Evolutionary conservation across 345 rosid species (phyloP), one percentile per base, ranked within the genome.

Genomic region (Melastoma malabathricum): DNA sequence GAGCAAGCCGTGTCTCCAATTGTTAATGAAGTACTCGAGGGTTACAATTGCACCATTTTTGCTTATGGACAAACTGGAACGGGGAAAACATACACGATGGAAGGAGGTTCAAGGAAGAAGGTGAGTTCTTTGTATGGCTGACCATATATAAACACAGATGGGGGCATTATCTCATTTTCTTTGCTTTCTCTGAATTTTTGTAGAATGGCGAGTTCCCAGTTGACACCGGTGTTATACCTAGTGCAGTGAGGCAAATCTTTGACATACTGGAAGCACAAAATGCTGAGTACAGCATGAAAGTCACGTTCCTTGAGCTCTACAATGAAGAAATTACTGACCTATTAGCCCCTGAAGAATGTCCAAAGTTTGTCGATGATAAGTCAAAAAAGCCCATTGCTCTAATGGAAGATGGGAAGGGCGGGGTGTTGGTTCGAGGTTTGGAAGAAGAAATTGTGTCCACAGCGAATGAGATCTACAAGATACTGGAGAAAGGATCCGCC

Each of bases 401-500:
- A 46, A 87, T 87, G 98, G 98, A 92, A 72, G 98, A 87, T 55
- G 97, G 98, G 51, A 92, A 83, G 69, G 98, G 98, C n/a, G 95
- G 94, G 58, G 98, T 92, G 55, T 80, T 92, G 54, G 94, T 87
- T 15, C 69, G 98, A 59, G 98, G 98, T 44, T 72, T 92, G 73
- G 98, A 92, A 74, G 98, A 92, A 76, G 98, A 92, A 82, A 73
- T 92, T 16, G 98, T 92, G 51, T 68, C 80, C 51, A 75, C 97
- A 55, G 98, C 98, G 6, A 81, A 87, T 56, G 98, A 92, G 64
- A 92, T 92, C 64, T 92, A 92, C 74, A 87, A 87, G 64, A 87
- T 92, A 60, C 69, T 92, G 77, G 98, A 92, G 61, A 92, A 81
- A 68, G 98, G 98, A 54, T 92, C 97, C 15, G 94, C 95, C 0